Evolutionary conservation across 306 rosid species (phyloP).

Genomic region (Sphenostylis stenocarpa): DNA sequence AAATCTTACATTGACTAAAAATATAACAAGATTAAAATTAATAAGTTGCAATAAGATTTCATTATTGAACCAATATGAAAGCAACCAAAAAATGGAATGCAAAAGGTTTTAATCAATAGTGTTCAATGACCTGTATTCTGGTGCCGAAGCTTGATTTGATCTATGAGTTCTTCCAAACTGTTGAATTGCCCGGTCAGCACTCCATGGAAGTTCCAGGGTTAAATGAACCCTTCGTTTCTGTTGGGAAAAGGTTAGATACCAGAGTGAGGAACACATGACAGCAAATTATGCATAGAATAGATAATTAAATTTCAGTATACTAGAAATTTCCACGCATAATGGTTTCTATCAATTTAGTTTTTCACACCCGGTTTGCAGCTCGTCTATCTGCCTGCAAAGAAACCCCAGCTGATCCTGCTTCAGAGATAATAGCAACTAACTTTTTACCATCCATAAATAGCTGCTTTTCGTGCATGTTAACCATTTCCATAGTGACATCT

Average conservation of each 20-base stretch:
- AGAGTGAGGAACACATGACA: slow-evolving; percentile 18
- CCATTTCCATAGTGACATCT: slow-evolving; percentile 98
- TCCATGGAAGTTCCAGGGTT: slow-evolving; percentile 98
- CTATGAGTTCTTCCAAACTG: slow-evolving; percentile 99
- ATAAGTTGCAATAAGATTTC: no score
- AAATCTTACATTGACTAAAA: no score
- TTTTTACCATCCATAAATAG: slow-evolving; percentile 98
- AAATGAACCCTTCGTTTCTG: slow-evolving; percentile 98
- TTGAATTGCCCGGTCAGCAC: slow-evolving; percentile 99
- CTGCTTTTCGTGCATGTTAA: slow-evolving; percentile 98
- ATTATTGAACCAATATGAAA: not conserved
- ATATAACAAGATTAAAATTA: no score
- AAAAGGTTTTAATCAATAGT: slow-evolving; percentile 14
- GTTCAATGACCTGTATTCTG: slow-evolving; percentile 79
- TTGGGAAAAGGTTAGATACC: slow-evolving; percentile 26
- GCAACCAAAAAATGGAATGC: slow-evolving; percentile 2
- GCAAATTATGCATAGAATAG: slow-evolving; percentile 19
- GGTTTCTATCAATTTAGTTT: not conserved
- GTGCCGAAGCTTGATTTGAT: slow-evolving; percentile 98
- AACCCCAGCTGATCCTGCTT: slow-evolving; percentile 99
- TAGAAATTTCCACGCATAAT: slow-evolving; percentile 15
- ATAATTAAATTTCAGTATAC: slow-evolving; percentile 8
- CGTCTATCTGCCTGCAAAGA: slow-evolving; percentile 98
- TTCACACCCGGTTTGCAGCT: slow-evolving; percentile 77
- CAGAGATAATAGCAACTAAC: slow-evolving; percentile 91